Base-by-base conservation (phyloP, 2,329 filamentous ascomycete genomes). In the Exophiala aquamarina region DNA sequence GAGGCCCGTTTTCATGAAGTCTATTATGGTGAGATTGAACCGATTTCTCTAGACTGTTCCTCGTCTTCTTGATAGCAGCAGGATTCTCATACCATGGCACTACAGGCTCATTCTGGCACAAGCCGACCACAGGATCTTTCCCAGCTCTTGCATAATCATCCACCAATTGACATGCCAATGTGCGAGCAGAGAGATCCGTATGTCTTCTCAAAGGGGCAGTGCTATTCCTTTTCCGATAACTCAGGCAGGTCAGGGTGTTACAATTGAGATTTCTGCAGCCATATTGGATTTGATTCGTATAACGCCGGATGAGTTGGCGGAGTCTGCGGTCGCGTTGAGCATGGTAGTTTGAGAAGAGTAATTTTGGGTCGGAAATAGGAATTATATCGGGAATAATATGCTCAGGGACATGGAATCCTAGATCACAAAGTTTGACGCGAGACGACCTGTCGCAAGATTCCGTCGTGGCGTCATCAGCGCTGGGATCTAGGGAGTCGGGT, bases 131-230 rank as follows among this genome's bases (percentile, higher is more conserved):
- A 5, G 50, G 82, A 55, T 93, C 82, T 59, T 91, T 86, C 19
- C 53, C 49, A 49, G 36, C 29, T 19, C 44, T 54, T 40, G 42
- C 41, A 39, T 41, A 58, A 61, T 89, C 83, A 60, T 85, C 87
- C 8, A 89, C 88, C 41, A 95, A 76, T 60, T 87, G 88, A 46
- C 88, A 80, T 10, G 90, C 90, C 23, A 95, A 70, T 1, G 87
- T 88, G 59, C 89, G 81, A 7, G 90, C 89, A 60, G 89, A 95
- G 36, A 89, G 82, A 17, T 85, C 78, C 47, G 86, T 95, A 60
- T 91, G 93, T 60, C 85, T 79, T 51, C 89, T 83, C 58, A 89
- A 79, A 2, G 89, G 89, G 1, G 78, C 78, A 54, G 81, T 81
- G 26, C 81, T 78, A 32, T 84, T 70, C 56, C 86, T 79, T 66